A percentile compares a stretch with the other conserved stretches of the same genome.
Evolutionary conservation across 768 basidiomycete species (phyloP).

Genomic region (Pleurotus cornucopiae): DNA sequence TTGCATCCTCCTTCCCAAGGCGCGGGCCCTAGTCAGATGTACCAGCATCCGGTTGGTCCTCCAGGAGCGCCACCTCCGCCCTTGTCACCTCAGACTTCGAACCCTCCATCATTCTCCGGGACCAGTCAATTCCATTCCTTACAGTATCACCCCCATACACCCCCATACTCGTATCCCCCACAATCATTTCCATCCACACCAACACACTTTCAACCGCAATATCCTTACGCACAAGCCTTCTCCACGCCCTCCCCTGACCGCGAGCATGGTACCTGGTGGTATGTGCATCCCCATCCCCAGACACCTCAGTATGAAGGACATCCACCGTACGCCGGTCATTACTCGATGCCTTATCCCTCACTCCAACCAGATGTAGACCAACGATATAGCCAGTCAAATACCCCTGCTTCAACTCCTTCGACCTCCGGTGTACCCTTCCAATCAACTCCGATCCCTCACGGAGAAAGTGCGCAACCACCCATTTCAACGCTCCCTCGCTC

Average conservation of each 20-base stretch:
- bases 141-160: conserved; percentile 27
- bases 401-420: conserved; percentile 16
- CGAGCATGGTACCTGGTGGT: conserved; percentile 52
- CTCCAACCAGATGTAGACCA: conserved; percentile 20
- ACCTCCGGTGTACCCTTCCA: conserved; percentile 8
- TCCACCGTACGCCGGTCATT: conserved; percentile 27
- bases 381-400: conserved; percentile 13
- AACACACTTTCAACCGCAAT: conserved; percentile 34
- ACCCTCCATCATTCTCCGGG: conserved; percentile 21
- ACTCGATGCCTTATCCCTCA: conserved; percentile 24
- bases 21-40: conserved; percentile 12
- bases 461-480: no score
- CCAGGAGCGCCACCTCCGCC: conserved; percentile 18
- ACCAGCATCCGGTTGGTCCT: conserved; percentile 20
- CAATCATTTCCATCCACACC: conserved; percentile 30
- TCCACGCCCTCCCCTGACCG: conserved; percentile 27
- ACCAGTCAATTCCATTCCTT: conserved; percentile 27
- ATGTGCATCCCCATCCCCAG: conserved; percentile 21
- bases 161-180: conserved; percentile 31
- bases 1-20: conserved; percentile 18
- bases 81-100: conserved; percentile 17
- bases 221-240: conserved; percentile 19
- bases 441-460: neutral
- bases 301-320: conserved; percentile 22
- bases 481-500: no score